Evolutionary conservation across 257 asterid species (phyloP), one percentile per base, ranked within the genome.

Genomic region (Solanum tarapatanum): DNA sequence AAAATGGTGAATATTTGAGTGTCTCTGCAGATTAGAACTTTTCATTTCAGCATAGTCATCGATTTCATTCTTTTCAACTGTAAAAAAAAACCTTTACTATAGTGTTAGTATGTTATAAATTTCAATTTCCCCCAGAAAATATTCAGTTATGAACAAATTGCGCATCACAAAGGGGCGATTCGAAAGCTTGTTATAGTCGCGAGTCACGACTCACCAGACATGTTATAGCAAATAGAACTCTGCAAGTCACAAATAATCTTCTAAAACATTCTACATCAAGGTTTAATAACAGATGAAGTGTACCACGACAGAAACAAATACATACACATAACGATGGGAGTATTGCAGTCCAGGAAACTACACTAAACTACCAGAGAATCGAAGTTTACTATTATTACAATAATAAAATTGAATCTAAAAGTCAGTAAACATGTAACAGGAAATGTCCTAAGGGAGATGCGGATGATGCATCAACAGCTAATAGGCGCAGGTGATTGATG

Each of bases 401-500:
- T 85, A 92, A 84, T 92, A 89, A 89, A 87, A 88, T 89, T 70
- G 79, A 91, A 62, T 82, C 77, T 43, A 87, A 36, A 84, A 24
- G 82, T 77, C 69, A 24, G 77, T 66, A 33, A 43, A 64, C 55
- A 83, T 70, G 32, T 51, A 90, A 72, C 87, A 87, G 84, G 84
- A 74, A 19, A 66, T 48, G 69, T n/a, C 84, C 68, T 28, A 32
- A 64, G 66, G n/a, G 64, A 3, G 85, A 88, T 43, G 55, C 41
- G 51, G 60, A 24, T 84, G 26, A 83, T 70, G 21, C 86, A 87
- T 89, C 93, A 94, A 87, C 98, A 92, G 87, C 96, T 90, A 89
- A 95, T 92, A 24, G 99, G 92, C 43, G 96, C 91, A 12, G 98
- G 93, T 62, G 96, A 92, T 35, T 95, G 95, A 75, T 91, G 91